Evolutionary conservation across 805 yeast species (phyloP).

Genomic region (Blastobotrys peoriensis): DNA sequence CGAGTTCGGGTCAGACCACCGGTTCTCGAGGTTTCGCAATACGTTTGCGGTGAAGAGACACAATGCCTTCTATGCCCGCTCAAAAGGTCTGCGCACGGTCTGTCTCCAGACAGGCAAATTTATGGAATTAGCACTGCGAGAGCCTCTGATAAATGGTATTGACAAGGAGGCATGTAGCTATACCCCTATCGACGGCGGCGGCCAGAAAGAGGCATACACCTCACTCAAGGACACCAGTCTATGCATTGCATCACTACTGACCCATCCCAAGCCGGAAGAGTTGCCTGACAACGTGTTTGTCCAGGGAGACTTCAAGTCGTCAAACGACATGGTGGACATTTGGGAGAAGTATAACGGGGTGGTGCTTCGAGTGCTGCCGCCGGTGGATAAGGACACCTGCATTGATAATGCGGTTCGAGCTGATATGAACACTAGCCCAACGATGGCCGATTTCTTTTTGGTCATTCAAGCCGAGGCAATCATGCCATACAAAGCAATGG

Average conservation of each 20-base stretch:
- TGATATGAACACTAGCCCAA: neutral
- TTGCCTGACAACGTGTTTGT: neutral
- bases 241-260: neutral
- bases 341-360: neutral
- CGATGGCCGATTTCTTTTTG: neutral
- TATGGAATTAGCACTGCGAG: slow-evolving; percentile 2
- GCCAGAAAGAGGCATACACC: slow-evolving; percentile 3
- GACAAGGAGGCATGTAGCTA: slow-evolving; percentile 1
- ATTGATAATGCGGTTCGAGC: neutral
- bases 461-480: neutral
- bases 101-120: slow-evolving; percentile 1
- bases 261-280: neutral
- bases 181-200: slow-evolving; percentile 3
- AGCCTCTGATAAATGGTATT: slow-evolving; percentile 2
- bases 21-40: slow-evolving; percentile 1
- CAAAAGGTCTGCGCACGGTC: slow-evolving; percentile 1
- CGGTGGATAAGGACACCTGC: neutral
- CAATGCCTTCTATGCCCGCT: slow-evolving; percentile 1
- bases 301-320: neutral
- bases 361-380: neutral
- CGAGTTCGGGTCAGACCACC: slow-evolving; percentile 46
- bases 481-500: neutral
- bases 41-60: slow-evolving; percentile 1
- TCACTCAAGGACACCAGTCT: neutral
- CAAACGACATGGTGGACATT: neutral